These are phyloP conservation scores for Saturnispora sanitii DNA, from an alignment of 805 yeast genomes.

Conservation along the genomic window DNA sequence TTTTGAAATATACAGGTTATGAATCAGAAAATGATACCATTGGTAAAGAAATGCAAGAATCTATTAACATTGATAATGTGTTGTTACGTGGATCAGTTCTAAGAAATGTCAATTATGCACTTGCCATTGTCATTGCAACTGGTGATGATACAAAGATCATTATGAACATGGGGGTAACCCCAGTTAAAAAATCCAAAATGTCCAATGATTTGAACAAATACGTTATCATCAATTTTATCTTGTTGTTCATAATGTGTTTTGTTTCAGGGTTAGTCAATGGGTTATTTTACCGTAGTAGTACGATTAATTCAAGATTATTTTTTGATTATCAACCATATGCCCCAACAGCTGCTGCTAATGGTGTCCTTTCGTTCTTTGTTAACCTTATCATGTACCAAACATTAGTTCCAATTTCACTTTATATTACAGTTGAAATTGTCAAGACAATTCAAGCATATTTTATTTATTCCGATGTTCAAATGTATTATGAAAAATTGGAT, in stretches of 20 bases:
- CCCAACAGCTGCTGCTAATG: conserved; percentile 51
- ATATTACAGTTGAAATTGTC: conserved; percentile 69
- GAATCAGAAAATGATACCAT: conserved; percentile 23
- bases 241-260: conserved; percentile 57
- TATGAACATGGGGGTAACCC: conserved; percentile 71
- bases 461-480: conserved; percentile 57
- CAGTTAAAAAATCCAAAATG: conserved; percentile 59
- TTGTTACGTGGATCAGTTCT: conserved; percentile 64
- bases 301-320: conserved; percentile 35
- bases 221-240: conserved; percentile 51
- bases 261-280: conserved; percentile 67
- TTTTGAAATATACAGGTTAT: conserved; percentile 40
- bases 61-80: conserved; percentile 52
- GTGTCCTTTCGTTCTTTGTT: conserved; percentile 60
- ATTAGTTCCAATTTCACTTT: conserved; percentile 70
- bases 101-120: conserved; percentile 67
- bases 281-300: conserved; percentile 36
- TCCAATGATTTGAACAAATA: conserved; percentile 58
- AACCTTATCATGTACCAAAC: conserved; percentile 66
- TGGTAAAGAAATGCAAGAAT: conserved; percentile 36
- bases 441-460: conserved; percentile 69
- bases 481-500: conserved; percentile 62
- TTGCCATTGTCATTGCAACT: conserved; percentile 67
- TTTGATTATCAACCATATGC: conserved; percentile 59
- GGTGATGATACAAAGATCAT: conserved; percentile 70